Conservation (phyloP, 1,284 basidiomycete species). For the Irpex lacteus region DNA sequence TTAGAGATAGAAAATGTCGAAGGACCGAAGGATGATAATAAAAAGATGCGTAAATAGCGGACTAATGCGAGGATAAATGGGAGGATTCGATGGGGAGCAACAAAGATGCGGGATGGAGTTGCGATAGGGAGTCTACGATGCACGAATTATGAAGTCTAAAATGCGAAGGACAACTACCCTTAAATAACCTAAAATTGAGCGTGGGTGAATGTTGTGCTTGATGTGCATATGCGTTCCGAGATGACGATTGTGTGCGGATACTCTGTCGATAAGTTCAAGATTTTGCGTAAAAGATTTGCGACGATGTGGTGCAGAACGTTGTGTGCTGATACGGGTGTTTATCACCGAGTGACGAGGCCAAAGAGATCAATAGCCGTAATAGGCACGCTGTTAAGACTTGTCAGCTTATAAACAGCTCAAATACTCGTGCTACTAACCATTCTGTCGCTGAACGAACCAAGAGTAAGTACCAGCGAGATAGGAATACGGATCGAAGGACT, state of each 20-base stretch:
- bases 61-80: not conserved
- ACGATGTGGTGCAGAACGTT: not conserved
- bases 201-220: not conserved
- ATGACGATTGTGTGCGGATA: not conserved
- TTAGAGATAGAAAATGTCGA: not conserved
- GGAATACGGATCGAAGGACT: conserved; percentile 28
- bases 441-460: conserved; percentile 37
- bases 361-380: conserved; percentile 40
- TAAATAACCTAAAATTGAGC: not conserved
- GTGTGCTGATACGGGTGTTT: not conserved
- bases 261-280: not conserved
- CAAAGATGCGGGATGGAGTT: not conserved
- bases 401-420: conserved; percentile 8
- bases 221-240: not conserved
- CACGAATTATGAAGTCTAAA: not conserved
- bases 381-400: conserved; percentile 34
- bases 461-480: conserved; percentile 1
- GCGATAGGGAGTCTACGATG: not conserved
- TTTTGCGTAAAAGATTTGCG: conserved; percentile 2
- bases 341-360: not conserved
- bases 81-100: not conserved
- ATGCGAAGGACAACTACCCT: not conserved
- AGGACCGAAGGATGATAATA: not conserved
- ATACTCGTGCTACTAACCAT: conserved; percentile 35
- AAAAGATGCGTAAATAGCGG: not conserved